Conservation (phyloP, 495 filamentous ascomycete genomes). For the Aspergillus sclerotiicarbonarius region DNA sequence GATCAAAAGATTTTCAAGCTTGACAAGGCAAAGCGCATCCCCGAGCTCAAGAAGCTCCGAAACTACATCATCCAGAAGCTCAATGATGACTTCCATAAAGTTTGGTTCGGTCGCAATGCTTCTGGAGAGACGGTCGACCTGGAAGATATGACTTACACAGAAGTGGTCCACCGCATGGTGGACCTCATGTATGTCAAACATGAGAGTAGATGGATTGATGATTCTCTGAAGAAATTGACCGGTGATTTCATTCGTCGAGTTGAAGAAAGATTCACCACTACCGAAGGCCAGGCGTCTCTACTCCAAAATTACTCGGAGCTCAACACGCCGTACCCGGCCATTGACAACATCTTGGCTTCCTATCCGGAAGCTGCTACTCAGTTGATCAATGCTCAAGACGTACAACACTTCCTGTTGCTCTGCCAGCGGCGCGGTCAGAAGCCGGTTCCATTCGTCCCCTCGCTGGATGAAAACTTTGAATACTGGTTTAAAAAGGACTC, state of each 20-base stretch:
- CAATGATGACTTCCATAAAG: conserved; percentile 97
- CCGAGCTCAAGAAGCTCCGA: conserved; percentile 86
- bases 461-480: conserved; percentile 92
- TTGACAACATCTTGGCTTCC: conserved; percentile 73
- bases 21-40: conserved; percentile 88
- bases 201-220: conserved; percentile 91
- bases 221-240: conserved; percentile 74
- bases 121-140: conserved; percentile 77
- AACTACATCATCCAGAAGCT: conserved; percentile 97
- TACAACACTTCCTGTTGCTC: conserved; percentile 92
- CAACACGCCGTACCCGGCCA: conserved; percentile 71
- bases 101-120: conserved; percentile 94
- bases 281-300: conserved; percentile 65
- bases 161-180: conserved; percentile 91
- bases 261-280: conserved; percentile 82
- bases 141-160: conserved; percentile 96
- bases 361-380: conserved; percentile 86
- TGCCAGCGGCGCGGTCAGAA: conserved; percentile 93
- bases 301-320: conserved; percentile 86
- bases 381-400: conserved; percentile 95
- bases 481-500: conserved; percentile 99
- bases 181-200: conserved; percentile 96
- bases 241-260: conserved; percentile 94
- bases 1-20: conserved; percentile 96
- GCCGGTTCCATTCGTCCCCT: conserved; percentile 91